A percentile compares a stretch with the other conserved stretches of the same genome.
phyloP scores from a whole-genome alignment of 371 early-diverging fungal species.

The Zancudomyces culisetae region DNA sequence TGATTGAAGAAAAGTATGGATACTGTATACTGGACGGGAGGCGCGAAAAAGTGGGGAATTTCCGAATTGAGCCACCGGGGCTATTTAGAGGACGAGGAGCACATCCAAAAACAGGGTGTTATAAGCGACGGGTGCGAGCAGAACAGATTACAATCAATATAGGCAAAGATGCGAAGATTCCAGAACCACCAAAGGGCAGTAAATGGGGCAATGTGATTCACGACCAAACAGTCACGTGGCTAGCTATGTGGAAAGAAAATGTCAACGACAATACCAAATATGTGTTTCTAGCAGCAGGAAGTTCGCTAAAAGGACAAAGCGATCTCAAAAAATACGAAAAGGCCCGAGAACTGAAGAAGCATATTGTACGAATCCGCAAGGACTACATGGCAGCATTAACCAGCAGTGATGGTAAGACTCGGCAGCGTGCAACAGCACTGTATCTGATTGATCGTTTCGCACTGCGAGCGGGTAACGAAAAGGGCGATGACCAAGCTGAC shows the following conservation, averaged over 20 bases:
- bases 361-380: constrained; percentile 52
- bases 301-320: constrained; percentile 86
- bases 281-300: constrained; percentile 79
- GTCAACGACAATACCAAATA: constrained; percentile 81
- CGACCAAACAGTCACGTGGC: constrained; percentile 86
- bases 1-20: constrained; percentile 54
- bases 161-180: constrained; percentile 53
- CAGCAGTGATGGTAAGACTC: constrained; percentile 48
- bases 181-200: constrained; percentile 74
- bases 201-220: constrained; percentile 73
- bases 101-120: constrained; percentile 83
- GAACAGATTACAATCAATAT: constrained; percentile 90
- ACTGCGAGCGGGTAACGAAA: constrained; percentile 94
- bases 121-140: constrained; percentile 73
- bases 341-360: constrained; percentile 68
- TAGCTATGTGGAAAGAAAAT: constrained; percentile 95
- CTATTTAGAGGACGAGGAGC: constrained; percentile 92
- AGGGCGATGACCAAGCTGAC: constrained; percentile 93
- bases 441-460: constrained; percentile 89
- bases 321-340: constrained; percentile 93
- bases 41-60: constrained; percentile 94
- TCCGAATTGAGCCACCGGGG: constrained; percentile 88
- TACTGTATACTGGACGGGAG: constrained; percentile 68
- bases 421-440: constrained; percentile 87
- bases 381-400: constrained; percentile 60